These are phyloP conservation scores for Cercospora canescens DNA, from an alignment of 2,329 filamentous ascomycete species.

Conservation along the genomic window DNA sequence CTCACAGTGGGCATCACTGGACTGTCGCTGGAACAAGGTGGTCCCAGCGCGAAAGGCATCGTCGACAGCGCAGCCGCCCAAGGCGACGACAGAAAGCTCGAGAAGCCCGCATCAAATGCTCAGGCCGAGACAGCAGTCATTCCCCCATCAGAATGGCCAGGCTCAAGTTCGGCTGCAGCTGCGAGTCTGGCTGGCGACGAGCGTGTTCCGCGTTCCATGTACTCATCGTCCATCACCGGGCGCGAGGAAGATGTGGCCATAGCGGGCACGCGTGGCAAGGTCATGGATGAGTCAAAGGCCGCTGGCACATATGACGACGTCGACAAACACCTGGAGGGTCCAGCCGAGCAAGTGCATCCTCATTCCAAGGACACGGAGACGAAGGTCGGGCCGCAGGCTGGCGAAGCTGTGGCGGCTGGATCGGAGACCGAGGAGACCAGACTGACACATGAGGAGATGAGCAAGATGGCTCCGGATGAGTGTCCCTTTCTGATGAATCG, in stretches of 20 bases:
- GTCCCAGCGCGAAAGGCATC: slow-evolving; percentile 18
- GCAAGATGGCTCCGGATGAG: slow-evolving; percentile 30
- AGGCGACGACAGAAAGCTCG: slow-evolving; percentile 21
- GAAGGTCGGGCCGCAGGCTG: slow-evolving; percentile 33
- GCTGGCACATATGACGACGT: slow-evolving; percentile 30
- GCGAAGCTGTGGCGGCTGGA: slow-evolving; percentile 39
- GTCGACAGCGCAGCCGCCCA: slow-evolving; percentile 27
- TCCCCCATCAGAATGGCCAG: slow-evolving; percentile 3
- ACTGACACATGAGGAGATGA: slow-evolving; percentile 42
- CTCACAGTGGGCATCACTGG: background rate
- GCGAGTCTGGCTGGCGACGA: background rate
- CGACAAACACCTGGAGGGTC: slow-evolving; percentile 33
- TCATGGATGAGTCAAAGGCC: slow-evolving; percentile 27
- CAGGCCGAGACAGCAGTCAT: slow-evolving; percentile 16
- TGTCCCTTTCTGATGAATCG: slow-evolving; percentile 42
- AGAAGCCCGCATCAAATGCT: slow-evolving; percentile 26
- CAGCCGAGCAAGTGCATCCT: slow-evolving; percentile 36
- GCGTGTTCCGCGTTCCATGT: slow-evolving; percentile 19
- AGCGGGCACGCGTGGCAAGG: slow-evolving; percentile 9
- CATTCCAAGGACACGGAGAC: slow-evolving; percentile 37
- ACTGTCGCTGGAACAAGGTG: background rate
- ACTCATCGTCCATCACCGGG: slow-evolving; percentile 28
- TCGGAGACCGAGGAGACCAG: slow-evolving; percentile 35
- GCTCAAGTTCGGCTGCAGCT: background rate
- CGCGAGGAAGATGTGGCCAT: slow-evolving; percentile 17